Base-by-base conservation (phyloP, 768 basidiomycete species). In the Neoboletus magnificus region DNA sequence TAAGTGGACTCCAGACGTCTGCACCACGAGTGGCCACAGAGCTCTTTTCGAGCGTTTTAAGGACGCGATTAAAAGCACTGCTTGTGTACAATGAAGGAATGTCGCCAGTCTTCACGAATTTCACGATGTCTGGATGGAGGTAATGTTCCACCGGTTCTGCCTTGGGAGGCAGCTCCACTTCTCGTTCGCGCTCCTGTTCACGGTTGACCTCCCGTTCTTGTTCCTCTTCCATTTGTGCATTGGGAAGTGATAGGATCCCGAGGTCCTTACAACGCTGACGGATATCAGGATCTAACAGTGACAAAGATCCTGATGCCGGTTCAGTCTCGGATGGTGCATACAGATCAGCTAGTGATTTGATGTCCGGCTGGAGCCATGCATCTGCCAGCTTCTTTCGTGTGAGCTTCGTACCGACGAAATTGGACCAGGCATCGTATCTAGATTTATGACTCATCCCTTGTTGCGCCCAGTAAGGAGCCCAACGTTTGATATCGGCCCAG, bases 121-220 rank as follows among this genome's bases (percentile, higher is more conserved):
- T 32, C 1, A 32, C 30, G 30, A 32, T 10, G 30, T 32, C 30
- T 32, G 0, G 10, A 10, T 12, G 30, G 30, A 32, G 30, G 30
- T 10, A 32, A 32, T 32, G 30, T 32, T 32, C 11, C 30, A 12
- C 30, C 10, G 30, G 30, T 32, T 11, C 0, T 32, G 30, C 30
- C 11, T 12, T 12, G 2, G 30, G 30, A 32, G 30, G 30, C 3
- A 32, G 12, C 11, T 32, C 30, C 30, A 32, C 30, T 4, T 32
- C 30, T 32, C 30, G 30, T 32, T 32, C 30, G 30, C 30, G 30
- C 30, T 32, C 30, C 30, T 12, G 11, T 12, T 32, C 30, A 10
- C 74, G 74, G 2, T 56, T 60, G 2, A 80, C 68, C 54, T 80
- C 77, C 43, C 77, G 63, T 60, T 80, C 79, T 51, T 76, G 77